Percentiles rank a stretch among this genome's conserved stretches.
Conservation (phyloP, 345 rosid species). For the Pseudoturritis turrita region DNA sequence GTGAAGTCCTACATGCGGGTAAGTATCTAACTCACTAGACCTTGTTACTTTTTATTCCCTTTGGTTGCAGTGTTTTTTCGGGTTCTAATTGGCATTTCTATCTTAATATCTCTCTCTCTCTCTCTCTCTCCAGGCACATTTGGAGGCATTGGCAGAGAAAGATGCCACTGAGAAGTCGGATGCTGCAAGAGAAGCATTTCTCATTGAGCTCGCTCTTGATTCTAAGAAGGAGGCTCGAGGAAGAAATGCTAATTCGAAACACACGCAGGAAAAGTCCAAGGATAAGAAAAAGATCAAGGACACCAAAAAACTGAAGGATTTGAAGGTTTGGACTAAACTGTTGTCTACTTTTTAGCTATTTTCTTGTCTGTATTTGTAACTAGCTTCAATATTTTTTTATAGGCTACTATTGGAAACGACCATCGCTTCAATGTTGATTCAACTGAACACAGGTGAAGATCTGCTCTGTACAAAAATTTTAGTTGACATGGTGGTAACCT, state of each 20-base stretch:
- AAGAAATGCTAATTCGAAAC: slow-evolving; percentile 53
- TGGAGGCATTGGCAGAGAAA: slow-evolving; percentile 92
- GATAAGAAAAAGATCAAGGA: slow-evolving; percentile 82
- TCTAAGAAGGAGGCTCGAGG: slow-evolving; percentile 62
- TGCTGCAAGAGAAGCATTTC: slow-evolving; percentile 96
- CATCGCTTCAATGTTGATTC: slow-evolving; percentile 42
- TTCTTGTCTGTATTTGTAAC: slow-evolving; percentile 4
- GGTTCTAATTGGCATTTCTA: background rate
- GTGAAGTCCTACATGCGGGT: slow-evolving; percentile 85
- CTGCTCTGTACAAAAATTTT: background rate
- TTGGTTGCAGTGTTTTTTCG: background rate
- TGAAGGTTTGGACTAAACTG: slow-evolving; percentile 47
- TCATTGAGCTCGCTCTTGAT: slow-evolving; percentile 92
- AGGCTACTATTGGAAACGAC: slow-evolving; percentile 51
- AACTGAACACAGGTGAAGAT: slow-evolving; percentile 48
- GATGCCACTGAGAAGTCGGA: slow-evolving; percentile 96
- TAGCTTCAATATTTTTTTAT: slow-evolving; percentile 21
- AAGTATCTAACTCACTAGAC: slow-evolving; percentile 27
- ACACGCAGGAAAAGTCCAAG: slow-evolving; percentile 68
- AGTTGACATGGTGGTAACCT: slow-evolving; percentile 9
- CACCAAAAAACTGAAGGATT: slow-evolving; percentile 62
- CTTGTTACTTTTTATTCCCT: slow-evolving; percentile 16
- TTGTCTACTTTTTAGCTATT: background rate
- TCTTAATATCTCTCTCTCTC: background rate
- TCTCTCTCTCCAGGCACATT: slow-evolving; percentile 46